A percentile compares a stretch with the other conserved stretches of the same genome.
These are phyloP conservation scores for Gypsophila paniculata DNA, from an alignment of 179 eudicot species.

Conservation along the genomic window DNA sequence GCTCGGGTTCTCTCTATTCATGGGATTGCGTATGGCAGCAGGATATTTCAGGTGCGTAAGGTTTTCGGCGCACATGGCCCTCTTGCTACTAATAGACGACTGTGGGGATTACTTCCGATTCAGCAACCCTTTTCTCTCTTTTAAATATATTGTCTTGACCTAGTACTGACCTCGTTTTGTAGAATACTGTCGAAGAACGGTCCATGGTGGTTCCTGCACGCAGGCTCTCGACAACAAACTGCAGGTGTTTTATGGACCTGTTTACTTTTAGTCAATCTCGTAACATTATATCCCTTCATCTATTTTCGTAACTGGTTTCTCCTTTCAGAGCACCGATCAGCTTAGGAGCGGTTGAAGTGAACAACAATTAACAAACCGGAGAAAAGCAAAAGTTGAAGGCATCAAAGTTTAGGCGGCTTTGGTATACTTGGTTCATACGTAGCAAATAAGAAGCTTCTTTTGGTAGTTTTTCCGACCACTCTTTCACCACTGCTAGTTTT, in stretches of 20 bases:
- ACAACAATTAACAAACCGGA: not conserved
- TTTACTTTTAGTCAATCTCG: no score
- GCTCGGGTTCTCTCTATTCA: conserved; percentile 75
- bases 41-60: conserved; percentile 71
- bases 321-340: conserved; percentile 2
- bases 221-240: conserved; percentile 24
- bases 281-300: no score
- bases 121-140: no score
- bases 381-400: not conserved
- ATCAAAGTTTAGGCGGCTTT: conserved; percentile 1
- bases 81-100: no score
- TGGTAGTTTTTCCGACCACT: conserved; percentile 2
- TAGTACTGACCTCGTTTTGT: no score
- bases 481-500: not conserved
- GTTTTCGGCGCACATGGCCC: no score
- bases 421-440: not conserved
- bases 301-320: no score
- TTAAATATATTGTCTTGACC: no score
- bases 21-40: conserved; percentile 72
- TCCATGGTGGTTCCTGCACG: conserved; percentile 95
- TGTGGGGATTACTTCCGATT: no score
- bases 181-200: conserved; percentile 60
- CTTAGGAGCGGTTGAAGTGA: conserved; percentile 1
- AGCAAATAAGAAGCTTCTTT: conserved; percentile 3
- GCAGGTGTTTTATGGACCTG: no score